A percentile compares a stretch with the other conserved stretches of the same genome.
Conservation (phyloP, 75 land plant genomes). For the Pinus albicaulis region DNA sequence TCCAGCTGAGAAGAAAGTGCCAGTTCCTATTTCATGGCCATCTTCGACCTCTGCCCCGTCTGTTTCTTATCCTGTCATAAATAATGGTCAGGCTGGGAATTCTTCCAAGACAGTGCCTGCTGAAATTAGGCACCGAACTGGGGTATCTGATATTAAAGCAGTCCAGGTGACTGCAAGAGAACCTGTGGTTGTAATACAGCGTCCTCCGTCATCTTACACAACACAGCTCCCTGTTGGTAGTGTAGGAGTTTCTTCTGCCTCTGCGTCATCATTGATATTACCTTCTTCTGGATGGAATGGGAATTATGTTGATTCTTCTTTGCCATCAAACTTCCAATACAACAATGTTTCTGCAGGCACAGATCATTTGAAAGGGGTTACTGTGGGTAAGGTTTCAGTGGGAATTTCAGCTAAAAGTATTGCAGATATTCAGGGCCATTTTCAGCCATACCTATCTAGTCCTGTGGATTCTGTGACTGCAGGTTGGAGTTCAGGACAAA, state of each 20-base stretch:
- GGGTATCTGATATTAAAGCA: constrained; percentile 22
- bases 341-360: constrained; percentile 10
- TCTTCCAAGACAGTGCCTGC: constrained; percentile 21
- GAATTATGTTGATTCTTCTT: constrained; percentile 8
- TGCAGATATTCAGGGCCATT: constrained; percentile 17
- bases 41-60: constrained; percentile 26
- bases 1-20: constrained; percentile 8
- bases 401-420: not conserved
- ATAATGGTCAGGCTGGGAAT: constrained; percentile 35
- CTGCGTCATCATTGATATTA: constrained; percentile 16
- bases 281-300: constrained; percentile 39
- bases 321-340: constrained; percentile 12
- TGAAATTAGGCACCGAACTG: constrained; percentile 22
- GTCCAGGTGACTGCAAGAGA: constrained; percentile 42
- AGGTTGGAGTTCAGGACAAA: constrained; percentile 18
- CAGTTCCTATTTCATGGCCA: constrained; percentile 32
- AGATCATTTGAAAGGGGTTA: constrained; percentile 5
- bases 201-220: constrained; percentile 37
- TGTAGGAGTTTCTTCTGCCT: constrained; percentile 24
- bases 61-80: constrained; percentile 27
- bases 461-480: constrained; percentile 18
- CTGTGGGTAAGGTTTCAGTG: constrained; percentile 8
- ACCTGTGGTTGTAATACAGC: constrained; percentile 65
- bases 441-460: constrained; percentile 12
- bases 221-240: constrained; percentile 22